phyloP scores from a whole-genome alignment of 164 flowering plant species.

The Hamamelis virginiana region DNA sequence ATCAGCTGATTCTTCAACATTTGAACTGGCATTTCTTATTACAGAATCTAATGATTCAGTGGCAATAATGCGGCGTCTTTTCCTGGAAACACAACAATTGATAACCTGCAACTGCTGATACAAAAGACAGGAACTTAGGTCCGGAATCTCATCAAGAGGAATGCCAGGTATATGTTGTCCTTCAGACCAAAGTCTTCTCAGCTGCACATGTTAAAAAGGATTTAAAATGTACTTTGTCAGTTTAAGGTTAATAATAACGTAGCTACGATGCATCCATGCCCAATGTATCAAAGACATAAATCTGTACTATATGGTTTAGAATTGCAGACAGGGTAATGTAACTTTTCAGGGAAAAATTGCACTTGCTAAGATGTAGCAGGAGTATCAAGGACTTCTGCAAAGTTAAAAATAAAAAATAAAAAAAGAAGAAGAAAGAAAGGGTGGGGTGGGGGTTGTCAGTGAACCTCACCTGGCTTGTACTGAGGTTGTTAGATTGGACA shows the following conservation, averaged over 20 bases:
- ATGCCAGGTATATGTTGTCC: conserved; percentile 70
- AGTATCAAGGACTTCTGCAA: too few species aligned
- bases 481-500: too few species aligned
- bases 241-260: neutral
- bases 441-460: too few species aligned
- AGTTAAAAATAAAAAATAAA: too few species aligned
- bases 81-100: conserved; percentile 88
- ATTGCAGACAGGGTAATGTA: too few species aligned
- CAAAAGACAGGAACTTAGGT: conserved; percentile 75
- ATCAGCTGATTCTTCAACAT: conserved; percentile 32
- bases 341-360: too few species aligned
- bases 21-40: conserved; percentile 38
- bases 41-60: conserved; percentile 63
- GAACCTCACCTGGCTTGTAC: too few species aligned
- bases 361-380: too few species aligned
- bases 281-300: too few species aligned
- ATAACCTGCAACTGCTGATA: conserved; percentile 91
- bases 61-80: conserved; percentile 60
- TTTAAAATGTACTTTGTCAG: conserved; percentile 12
- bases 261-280: too few species aligned
- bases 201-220: conserved; percentile 50
- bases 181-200: conserved; percentile 81
- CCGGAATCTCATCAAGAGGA: conserved; percentile 75
- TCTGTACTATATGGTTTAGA: too few species aligned
- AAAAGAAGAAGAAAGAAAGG: too few species aligned